A percentile compares a stretch with the other conserved stretches of the same genome.
phyloP scores from a whole-genome alignment of 495 filamentous ascomycete genomes.

The Annulohypoxylon moriforme region DNA sequence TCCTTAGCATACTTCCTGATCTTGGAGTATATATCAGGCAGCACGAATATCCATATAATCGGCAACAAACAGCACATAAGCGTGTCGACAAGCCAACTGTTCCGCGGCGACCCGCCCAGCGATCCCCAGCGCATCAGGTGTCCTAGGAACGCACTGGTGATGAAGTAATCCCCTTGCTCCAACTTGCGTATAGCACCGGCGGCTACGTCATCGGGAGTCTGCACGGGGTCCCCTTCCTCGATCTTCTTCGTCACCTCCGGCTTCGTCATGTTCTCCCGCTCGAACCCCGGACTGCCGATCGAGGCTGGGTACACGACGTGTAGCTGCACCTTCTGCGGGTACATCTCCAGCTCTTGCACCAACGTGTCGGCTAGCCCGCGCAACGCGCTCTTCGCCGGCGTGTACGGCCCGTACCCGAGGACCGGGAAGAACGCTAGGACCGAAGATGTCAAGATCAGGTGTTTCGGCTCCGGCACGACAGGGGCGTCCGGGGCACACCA shows the following conservation, averaged over 20 bases:
- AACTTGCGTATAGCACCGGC: constrained; percentile 73
- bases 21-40: constrained; percentile 67
- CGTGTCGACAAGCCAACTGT: constrained; percentile 71
- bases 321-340: constrained; percentile 77
- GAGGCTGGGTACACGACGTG: constrained; percentile 88
- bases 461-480: constrained; percentile 65
- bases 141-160: constrained; percentile 77
- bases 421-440: constrained; percentile 79
- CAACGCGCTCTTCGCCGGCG: constrained; percentile 86
- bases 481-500: constrained; percentile 66
- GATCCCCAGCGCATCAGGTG: constrained; percentile 71
- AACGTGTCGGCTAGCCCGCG: constrained; percentile 85
- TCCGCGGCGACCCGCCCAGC: constrained; percentile 68
- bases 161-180: constrained; percentile 81
- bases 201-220: constrained; percentile 83
- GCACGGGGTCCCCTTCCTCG: constrained; percentile 82
- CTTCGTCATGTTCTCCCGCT: constrained; percentile 82
- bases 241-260: constrained; percentile 82
- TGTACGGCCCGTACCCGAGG: constrained; percentile 87
- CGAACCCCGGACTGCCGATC: constrained; percentile 79
- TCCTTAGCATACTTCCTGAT: constrained; percentile 68
- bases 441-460: constrained; percentile 90
- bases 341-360: constrained; percentile 84
- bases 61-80: constrained; percentile 66
- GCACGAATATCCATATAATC: constrained; percentile 70